These are phyloP conservation scores for Withania somnifera DNA, from an alignment of 305 asterid genomes.

Conservation along the genomic window DNA sequence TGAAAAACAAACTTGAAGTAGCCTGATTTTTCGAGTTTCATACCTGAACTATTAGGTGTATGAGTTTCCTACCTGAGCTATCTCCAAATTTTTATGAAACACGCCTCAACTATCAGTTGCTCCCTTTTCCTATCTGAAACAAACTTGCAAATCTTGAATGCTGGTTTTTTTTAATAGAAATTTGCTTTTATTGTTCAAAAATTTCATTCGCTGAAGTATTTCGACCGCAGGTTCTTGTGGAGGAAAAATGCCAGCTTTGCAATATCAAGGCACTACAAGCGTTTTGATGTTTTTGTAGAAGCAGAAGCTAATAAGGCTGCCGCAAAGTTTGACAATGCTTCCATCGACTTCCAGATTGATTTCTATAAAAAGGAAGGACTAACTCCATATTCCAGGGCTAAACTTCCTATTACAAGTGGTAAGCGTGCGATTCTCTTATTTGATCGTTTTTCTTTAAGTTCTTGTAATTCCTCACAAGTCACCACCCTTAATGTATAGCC, in stretches of 20 bases:
- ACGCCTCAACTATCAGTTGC: too few relatives aligned
- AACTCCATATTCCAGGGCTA: slow-evolving; percentile 50
- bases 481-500: background rate
- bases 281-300: slow-evolving; percentile 76
- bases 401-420: slow-evolving; percentile 82
- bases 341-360: slow-evolving; percentile 77
- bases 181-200: background rate
- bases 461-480: background rate
- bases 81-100: too few relatives aligned
- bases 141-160: background rate
- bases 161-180: background rate
- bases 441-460: background rate
- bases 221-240: slow-evolving; percentile 60
- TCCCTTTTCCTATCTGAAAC: too few relatives aligned
- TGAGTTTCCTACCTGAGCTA: too few relatives aligned
- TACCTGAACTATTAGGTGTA: too few relatives aligned
- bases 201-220: background rate
- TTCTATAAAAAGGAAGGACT: slow-evolving; percentile 72
- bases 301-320: slow-evolving; percentile 88
- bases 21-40: too few relatives aligned
- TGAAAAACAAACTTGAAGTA: too few relatives aligned
- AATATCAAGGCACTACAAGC: slow-evolving; percentile 74
- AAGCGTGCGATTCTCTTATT: slow-evolving; percentile 2
- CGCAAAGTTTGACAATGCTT: slow-evolving; percentile 61
- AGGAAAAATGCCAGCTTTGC: slow-evolving; percentile 80